Evolutionary conservation across 2,329 filamentous ascomycete species (phyloP).

Genomic region (Clarireedia sp.): DNA sequence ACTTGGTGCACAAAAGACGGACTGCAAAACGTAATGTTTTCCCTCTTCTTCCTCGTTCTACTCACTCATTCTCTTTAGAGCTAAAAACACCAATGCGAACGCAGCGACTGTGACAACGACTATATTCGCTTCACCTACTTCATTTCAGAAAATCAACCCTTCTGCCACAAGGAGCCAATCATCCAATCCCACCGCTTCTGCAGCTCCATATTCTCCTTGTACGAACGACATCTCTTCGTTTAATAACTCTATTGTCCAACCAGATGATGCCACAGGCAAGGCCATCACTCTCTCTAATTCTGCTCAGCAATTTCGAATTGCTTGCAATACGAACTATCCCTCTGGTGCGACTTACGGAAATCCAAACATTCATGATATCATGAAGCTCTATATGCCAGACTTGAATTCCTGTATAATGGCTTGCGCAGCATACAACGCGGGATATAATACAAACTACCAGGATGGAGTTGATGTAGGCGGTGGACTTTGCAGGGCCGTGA

Average conservation of each 20-base stretch:
- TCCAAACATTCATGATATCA: constrained; percentile 4
- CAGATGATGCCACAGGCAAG: neutral
- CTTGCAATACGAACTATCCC: constrained; percentile 8
- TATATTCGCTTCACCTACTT: neutral
- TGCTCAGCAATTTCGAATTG: constrained; percentile 3
- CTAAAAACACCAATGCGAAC: neutral
- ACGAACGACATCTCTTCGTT: neutral
- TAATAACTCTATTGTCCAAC: neutral
- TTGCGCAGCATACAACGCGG: constrained; percentile 8
- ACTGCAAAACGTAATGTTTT: neutral
- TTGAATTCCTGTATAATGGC: constrained; percentile 1
- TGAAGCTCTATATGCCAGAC: constrained; percentile 6
- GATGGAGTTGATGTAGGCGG: neutral
- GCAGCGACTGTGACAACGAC: neutral
- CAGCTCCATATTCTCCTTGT: neutral
- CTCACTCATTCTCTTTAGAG: neutral
- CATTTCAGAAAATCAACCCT: neutral
- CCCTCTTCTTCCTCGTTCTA: neutral
- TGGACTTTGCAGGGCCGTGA: constrained; percentile 5
- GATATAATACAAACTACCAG: neutral
- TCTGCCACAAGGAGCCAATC: neutral
- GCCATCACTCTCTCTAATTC: neutral
- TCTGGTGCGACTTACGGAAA: constrained; percentile 2
- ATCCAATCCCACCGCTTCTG: neutral
- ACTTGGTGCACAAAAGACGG: neutral